phyloP scores from a whole-genome alignment of 169 alveolate genomes.

The Pseudocohnilembus persalinus region DNA sequence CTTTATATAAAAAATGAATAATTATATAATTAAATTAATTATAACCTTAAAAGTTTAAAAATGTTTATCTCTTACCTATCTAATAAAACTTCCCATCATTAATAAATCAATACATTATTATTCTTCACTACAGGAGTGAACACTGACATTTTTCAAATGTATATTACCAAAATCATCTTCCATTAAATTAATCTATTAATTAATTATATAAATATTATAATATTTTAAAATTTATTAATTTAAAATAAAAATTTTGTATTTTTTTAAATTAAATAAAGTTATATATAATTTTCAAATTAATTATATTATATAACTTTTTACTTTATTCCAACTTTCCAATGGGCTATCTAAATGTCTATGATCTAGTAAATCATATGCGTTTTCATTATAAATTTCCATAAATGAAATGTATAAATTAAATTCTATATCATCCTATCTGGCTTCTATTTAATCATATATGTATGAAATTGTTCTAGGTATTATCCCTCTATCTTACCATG shows the following conservation, averaged over 20 bases:
- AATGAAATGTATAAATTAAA: conserved; percentile 71
- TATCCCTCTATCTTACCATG: conserved; percentile 76
- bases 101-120: conserved; percentile 80
- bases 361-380: conserved; percentile 84
- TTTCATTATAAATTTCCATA: conserved; percentile 86
- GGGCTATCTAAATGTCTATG: conserved; percentile 66
- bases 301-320: background rate
- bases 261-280: too few species aligned
- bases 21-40: background rate
- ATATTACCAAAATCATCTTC: conserved; percentile 80
- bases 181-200: conserved; percentile 51
- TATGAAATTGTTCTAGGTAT: conserved; percentile 78
- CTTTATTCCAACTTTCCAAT: conserved; percentile 78
- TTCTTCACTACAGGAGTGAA: conserved; percentile 67
- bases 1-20: conserved; percentile 37
- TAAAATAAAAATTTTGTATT: too few species aligned
- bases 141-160: conserved; percentile 74
- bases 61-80: conserved; percentile 39
- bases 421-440: conserved; percentile 39
- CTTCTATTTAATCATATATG: conserved; percentile 68
- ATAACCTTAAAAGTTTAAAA: background rate
- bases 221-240: too few species aligned
- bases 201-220: background rate
- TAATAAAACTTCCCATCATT: conserved; percentile 80
- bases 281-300: too few species aligned